A percentile compares a stretch with the other conserved stretches of the same genome.
phyloP scores from a whole-genome alignment of 441 rosid species.

The Jatropha multifida region DNA sequence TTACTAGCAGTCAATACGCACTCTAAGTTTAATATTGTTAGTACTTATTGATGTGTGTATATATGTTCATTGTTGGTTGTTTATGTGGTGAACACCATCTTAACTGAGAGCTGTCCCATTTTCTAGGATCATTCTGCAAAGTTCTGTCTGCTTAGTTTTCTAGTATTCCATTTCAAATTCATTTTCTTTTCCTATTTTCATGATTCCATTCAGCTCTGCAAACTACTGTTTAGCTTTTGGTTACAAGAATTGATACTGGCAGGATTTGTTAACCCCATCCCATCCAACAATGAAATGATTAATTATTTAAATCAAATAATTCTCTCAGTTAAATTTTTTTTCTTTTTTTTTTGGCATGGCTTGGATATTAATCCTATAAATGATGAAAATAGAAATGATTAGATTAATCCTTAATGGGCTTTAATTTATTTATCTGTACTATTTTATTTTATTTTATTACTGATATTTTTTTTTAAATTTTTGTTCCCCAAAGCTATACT shows the following conservation, averaged over 20 bases:
- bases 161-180: background rate
- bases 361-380: background rate
- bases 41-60: background rate
- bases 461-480: constrained; percentile 27
- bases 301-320: background rate
- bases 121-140: background rate
- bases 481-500: constrained; percentile 60
- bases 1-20: background rate
- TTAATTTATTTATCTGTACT: background rate
- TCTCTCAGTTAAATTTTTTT: background rate
- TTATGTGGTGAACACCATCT: background rate
- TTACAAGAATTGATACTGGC: background rate
- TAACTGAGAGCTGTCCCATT: background rate
- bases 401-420: background rate
- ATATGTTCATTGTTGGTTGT: background rate
- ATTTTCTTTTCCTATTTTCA: background rate
- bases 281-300: background rate
- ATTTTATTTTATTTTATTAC: background rate
- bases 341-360: background rate
- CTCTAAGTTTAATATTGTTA: background rate
- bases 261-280: background rate
- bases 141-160: background rate
- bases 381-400: background rate
- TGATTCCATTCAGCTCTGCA: background rate
- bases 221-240: background rate